Evolutionary conservation across 2,329 filamentous ascomycete species (phyloP).

Genomic region (Colletotrichum melonis): DNA sequence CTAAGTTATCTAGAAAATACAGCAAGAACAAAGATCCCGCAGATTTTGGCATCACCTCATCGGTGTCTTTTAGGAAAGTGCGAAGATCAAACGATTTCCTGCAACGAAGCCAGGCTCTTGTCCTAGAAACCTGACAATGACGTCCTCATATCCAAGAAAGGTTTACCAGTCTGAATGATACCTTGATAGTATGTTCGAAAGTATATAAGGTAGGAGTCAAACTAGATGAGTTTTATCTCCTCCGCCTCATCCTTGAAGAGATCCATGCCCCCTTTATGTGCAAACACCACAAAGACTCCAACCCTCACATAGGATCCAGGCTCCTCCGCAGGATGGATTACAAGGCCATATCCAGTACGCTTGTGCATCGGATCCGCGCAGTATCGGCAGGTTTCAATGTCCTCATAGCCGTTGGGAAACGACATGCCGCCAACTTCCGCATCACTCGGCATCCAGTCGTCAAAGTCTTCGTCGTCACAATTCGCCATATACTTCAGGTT

Average conservation of each 20-base stretch:
- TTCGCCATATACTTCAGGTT: accelerated
- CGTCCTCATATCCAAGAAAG: accelerated
- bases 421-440: accelerated
- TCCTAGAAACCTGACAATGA: too few relatives aligned
- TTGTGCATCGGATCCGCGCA: not conserved
- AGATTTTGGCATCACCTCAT: too few relatives aligned
- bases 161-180: accelerated
- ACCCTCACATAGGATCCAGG: not conserved
- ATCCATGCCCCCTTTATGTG: not conserved
- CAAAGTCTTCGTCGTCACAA: not conserved
- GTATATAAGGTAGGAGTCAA: not conserved
- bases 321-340: not conserved
- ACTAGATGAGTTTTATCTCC: not conserved
- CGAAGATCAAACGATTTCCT: too few relatives aligned
- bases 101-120: too few relatives aligned
- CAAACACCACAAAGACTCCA: not conserved
- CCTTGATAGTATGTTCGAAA: accelerated
- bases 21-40: too few relatives aligned
- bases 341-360: not conserved
- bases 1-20: too few relatives aligned
- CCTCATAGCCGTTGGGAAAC: not conserved
- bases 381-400: not conserved
- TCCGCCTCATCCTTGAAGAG: not conserved
- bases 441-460: accelerated
- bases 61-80: too few relatives aligned